Evolutionary conservation across 352 stramenopile species (phyloP), one percentile per base, ranked within the genome.

Genomic region (Elongisporangium anandrum): DNA sequence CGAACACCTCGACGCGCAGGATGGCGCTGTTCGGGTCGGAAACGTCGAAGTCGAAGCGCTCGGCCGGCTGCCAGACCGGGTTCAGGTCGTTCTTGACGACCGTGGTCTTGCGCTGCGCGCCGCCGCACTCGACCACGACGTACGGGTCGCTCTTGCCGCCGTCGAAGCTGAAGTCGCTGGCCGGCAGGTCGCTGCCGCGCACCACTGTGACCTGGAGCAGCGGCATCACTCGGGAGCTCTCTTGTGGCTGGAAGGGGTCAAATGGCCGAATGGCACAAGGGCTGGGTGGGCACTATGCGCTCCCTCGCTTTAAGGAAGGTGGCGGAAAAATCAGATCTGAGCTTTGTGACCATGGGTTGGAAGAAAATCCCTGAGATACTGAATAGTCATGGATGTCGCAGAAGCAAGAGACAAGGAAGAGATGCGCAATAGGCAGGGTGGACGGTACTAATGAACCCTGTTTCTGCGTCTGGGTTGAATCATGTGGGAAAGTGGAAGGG

Each of bases 111-210:
- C 81, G 71, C 51, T 72, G 72, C 54, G 76, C 59, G 20, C 72
- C 69, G 53, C 73, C 73, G 10, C 90, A 64, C 13, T 75, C 68
- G 54, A 92, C 63, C 9, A 81, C 69, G 59, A 92, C 79, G 60
- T 88, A 92, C 61, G 83, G 83, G 56, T 92, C 83, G 59, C 80
- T 92, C 64, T 85, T 89, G 34, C 70, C 72, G 54, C 80, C 77
- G 20, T 61, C 56, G 48, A 88, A 55, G 57, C 56, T 78, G 52
- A 75, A 88, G 67, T 92, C 83, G 50, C 75, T 86, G 41, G 72
- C 78, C 17, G 71, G 68, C 13, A 92, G 72, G 64, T 92, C 79
- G 9, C 62, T 59, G 2, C 76, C 78, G 45, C 72, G 52, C 24
- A 69, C 67, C 23, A 90, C 60, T 21, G 72, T 80, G 56, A 90